A percentile compares a stretch with the other conserved stretches of the same genome.
Evolutionary conservation across 257 asterid species (phyloP).

Genomic region (Solanum sitiens): DNA sequence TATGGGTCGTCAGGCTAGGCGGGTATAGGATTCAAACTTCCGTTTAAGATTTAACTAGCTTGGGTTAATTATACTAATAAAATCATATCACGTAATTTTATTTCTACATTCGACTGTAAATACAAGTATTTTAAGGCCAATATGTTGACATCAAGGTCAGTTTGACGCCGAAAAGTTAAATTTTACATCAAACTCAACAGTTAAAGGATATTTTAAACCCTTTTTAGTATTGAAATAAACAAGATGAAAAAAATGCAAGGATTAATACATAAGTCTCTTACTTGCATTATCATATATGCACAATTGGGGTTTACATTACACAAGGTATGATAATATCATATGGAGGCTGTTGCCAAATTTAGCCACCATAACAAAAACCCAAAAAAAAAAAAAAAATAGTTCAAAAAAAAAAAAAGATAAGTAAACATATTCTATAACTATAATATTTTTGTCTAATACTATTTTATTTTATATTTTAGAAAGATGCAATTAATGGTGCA

Average conservation of each 20-base stretch:
- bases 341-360: neutral
- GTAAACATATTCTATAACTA: neutral
- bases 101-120: no score
- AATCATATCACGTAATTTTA: neutral
- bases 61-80: neutral
- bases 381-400: neutral
- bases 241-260: neutral
- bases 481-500: constrained; percentile 2
- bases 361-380: neutral
- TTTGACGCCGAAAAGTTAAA: neutral
- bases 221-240: neutral
- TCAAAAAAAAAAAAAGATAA: neutral
- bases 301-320: neutral
- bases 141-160: neutral
- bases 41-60: neutral
- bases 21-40: no score
- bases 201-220: no score
- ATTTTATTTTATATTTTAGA: neutral
- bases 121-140: neutral
- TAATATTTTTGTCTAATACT: neutral
- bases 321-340: neutral
- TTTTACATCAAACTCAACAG: neutral
- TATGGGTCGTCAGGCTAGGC: neutral
- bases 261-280: neutral
- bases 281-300: neutral